Base-by-base conservation (phyloP, 352 stramenopile species). In the Halophytophthora batemanensis region DNA sequence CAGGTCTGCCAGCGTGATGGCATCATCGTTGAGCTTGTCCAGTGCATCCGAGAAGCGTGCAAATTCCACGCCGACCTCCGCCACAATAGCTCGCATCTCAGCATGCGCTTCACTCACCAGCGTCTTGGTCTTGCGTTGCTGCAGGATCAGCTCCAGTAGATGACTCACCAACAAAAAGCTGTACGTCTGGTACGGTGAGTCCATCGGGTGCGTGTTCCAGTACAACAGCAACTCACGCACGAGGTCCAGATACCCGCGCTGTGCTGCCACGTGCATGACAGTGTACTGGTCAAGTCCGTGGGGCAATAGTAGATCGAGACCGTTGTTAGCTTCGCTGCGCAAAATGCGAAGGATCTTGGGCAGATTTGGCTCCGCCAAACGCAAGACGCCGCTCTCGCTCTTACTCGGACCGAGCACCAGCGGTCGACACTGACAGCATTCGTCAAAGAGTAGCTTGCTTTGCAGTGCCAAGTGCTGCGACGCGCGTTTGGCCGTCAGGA, bases 231-330 rank as follows among this genome's bases (percentile, higher is more conserved):
- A 58, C 35, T 87, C 73, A 7, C 53, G 56, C n/a, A 71, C 64
- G 11, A 92, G 62, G 17, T 84, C 69, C 4, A 69, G 72, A 51
- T 92, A 92, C 23, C 82, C 82, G n/a, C 82, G 71, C 53, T 92
- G 82, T 11, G 77, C 69, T 4, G 77, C 77, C 0, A 71, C 79
- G 36, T 90, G 82, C 15, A 70, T 61, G 6, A 60, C 73, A 0
- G 77, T 89, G 37, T 75, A 87, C 76, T 88, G 71, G 13, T 66
- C 73, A 29, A 90, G 42, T 3, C 77, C 77, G 33, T 92, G 72
- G 0, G 71, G 77, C 47, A 87, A 76, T 17, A 87, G 51, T 2
- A 91, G 46, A 50, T 91, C 81, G 12, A 91, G 59, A 3, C 64
- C 65, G 6, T 50, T 52, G 49, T 86, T 87, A 25, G 76, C 79